These are phyloP conservation scores for Cardamine resedifolia DNA, from an alignment of 345 rosid species.

Conservation along the genomic window DNA sequence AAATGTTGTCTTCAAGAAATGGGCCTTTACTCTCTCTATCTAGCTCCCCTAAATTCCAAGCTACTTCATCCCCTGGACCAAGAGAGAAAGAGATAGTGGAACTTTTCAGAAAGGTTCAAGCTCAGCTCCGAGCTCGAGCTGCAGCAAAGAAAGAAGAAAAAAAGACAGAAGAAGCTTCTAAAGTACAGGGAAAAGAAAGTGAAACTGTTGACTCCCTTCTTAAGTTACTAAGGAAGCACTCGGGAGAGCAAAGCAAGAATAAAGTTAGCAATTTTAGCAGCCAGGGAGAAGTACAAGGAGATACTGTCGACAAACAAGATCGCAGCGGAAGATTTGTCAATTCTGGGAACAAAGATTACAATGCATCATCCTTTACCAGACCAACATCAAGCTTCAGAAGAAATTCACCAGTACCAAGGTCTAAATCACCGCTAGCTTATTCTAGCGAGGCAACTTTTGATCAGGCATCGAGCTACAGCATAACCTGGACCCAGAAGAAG, in stretches of 20 bases:
- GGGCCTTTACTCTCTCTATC: constrained; percentile 65
- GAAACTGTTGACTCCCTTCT: constrained; percentile 84
- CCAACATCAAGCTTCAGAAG: constrained; percentile 79
- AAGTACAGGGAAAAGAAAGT: constrained; percentile 60
- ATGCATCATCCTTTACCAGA: constrained; percentile 50
- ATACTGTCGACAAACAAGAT: constrained; percentile 36
- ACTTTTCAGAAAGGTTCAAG: constrained; percentile 84
- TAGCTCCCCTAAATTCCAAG: constrained; percentile 61
- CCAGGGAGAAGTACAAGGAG: constrained; percentile 36
- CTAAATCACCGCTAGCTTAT: constrained; percentile 52
- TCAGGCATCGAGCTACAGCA: constrained; percentile 35
- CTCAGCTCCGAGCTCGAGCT: constrained; percentile 85
- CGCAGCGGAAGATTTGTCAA: constrained; percentile 34
- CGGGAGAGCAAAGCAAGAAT: constrained; percentile 62
- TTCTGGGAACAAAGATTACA: constrained; percentile 38
- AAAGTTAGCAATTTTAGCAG: constrained; percentile 37
- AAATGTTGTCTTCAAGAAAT: constrained; percentile 54
- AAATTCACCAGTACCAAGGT: constrained; percentile 65
- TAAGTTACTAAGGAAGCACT: constrained; percentile 77
- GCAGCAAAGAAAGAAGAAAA: constrained; percentile 62
- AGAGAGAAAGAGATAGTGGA: constrained; percentile 89
- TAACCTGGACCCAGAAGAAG: constrained; percentile 44
- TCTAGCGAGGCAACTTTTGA: constrained; percentile 45
- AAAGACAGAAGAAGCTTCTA: constrained; percentile 48
- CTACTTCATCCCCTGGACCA: constrained; percentile 72